These are phyloP conservation scores for Psilocybe mexicana DNA, from an alignment of 1,284 basidiomycete species.

Conservation along the genomic window DNA sequence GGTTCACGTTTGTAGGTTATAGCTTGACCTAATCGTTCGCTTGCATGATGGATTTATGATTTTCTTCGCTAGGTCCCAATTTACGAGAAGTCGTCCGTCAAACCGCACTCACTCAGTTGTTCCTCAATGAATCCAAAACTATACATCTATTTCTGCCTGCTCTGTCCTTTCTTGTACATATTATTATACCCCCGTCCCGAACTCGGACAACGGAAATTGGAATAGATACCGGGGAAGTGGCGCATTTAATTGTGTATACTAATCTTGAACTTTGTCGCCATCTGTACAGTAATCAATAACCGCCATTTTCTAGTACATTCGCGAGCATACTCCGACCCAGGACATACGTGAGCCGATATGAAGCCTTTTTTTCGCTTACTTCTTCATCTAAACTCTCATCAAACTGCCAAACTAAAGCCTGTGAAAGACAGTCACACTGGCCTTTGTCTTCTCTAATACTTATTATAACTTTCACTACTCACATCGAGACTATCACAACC, in stretches of 20 bases:
- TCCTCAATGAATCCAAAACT: slow-evolving; percentile 17
- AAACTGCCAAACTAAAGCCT: neutral
- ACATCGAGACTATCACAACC: neutral
- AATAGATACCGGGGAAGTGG: neutral
- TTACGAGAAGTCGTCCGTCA: slow-evolving; percentile 17
- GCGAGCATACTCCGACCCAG: neutral
- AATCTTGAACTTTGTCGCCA: slow-evolving; percentile 13
- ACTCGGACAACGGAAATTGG: neutral
- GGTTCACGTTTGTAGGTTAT: slow-evolving; percentile 56
- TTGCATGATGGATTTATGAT: neutral
- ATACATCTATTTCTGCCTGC: neutral
- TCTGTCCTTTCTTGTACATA: neutral
- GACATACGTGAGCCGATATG: neutral
- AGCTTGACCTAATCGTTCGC: neutral
- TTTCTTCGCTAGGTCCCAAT: slow-evolving; percentile 17
- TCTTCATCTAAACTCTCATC: slow-evolving; percentile 1
- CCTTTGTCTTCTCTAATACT: neutral
- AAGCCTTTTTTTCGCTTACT: neutral
- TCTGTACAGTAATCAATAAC: slow-evolving; percentile 12
- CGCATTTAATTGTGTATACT: neutral
- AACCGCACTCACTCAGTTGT: slow-evolving; percentile 22
- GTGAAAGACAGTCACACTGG: slow-evolving; percentile 5
- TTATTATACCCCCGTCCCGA: neutral
- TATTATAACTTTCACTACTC: neutral
- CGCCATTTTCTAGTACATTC: slow-evolving; percentile 19